Evolutionary conservation across 176 grass and related monocot genomes (phyloP).

Genomic region (Rhynchospora breviuscula): DNA sequence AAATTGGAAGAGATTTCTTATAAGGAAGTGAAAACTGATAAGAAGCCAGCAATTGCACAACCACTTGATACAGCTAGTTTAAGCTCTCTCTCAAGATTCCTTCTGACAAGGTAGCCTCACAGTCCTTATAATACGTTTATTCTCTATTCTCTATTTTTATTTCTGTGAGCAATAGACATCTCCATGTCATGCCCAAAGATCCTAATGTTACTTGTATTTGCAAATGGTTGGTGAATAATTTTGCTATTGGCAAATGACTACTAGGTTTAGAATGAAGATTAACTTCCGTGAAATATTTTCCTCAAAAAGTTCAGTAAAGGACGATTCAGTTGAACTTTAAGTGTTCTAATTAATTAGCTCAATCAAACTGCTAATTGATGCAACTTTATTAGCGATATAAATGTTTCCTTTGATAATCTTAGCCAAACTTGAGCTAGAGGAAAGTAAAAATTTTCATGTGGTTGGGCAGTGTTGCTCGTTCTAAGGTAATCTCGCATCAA

Average conservation of each 20-base stretch:
- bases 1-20: constrained; percentile 29
- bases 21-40: constrained; percentile 32
- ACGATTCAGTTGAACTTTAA: not conserved
- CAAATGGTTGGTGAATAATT: not conserved
- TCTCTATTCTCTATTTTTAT: not conserved
- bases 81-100: constrained; percentile 86
- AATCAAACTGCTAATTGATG: not conserved
- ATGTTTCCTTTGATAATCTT: not conserved
- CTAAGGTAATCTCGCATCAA: not conserved
- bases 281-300: not conserved
- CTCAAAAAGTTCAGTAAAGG: not conserved
- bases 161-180: not conserved
- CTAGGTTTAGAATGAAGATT: not conserved
- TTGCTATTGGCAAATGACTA: not conserved
- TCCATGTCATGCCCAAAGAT: not conserved
- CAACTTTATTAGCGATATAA: not conserved
- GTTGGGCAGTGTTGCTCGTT: not conserved
- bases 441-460: not conserved
- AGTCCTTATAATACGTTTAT: not conserved
- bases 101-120: constrained; percentile 65
- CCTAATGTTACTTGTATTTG: not conserved
- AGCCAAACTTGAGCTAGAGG: not conserved
- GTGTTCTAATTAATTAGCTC: not conserved
- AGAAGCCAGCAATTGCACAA: constrained; percentile 43
- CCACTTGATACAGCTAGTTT: constrained; percentile 52